Evolutionary conservation across 2,329 filamentous ascomycete species (phyloP), one percentile per base, ranked within the genome.

Genomic region (Elsinoe perseae): DNA sequence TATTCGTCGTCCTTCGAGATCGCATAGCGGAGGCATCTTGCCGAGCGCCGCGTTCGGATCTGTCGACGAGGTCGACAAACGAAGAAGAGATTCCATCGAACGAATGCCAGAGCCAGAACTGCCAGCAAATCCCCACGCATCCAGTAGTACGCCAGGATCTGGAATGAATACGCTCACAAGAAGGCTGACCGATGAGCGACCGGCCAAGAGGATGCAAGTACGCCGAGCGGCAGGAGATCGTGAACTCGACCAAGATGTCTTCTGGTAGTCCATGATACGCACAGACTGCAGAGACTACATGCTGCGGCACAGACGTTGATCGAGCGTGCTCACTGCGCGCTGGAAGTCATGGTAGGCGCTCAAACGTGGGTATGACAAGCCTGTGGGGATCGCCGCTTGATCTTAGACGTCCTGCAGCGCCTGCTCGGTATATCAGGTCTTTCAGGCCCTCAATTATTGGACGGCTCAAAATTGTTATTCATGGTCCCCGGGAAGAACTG

Each of bases 211-310:
- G 4, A 23, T n/a, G 14, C 28, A 32, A 38, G 16, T 16, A 14
- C 50, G 14, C 18, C 30, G 34, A 21, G 14, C n/a, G 1, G 14
- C 50, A 4, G 30, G 30, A 12, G 50, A 38, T 18, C 20, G 30
- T 8, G 34, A 54, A 21, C 34, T 54, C 5, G 52, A 54, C 14
- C 34, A 54, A 14, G 36, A 54, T 21, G 27, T 54, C 8, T 54
- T 54, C 36, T 54, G 52, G 52, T 54, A 42, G 18, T n/a, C n/a
- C n/a, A n/a, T n/a, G n/a, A n/a, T n/a, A n/a, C n/a, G n/a, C n/a
- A n/a, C n/a, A n/a, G n/a, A n/a, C n/a, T n/a, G n/a, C n/a, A n/a
- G n/a, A n/a, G n/a, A n/a, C n/a, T n/a, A n/a, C n/a, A n/a, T n/a
- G n/a, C n/a, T n/a, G n/a, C n/a, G n/a, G n/a, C n/a, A n/a, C n/a